phyloP scores from a whole-genome alignment of 2,329 filamentous ascomycete genomes.

The Grosmannia penicillata region DNA sequence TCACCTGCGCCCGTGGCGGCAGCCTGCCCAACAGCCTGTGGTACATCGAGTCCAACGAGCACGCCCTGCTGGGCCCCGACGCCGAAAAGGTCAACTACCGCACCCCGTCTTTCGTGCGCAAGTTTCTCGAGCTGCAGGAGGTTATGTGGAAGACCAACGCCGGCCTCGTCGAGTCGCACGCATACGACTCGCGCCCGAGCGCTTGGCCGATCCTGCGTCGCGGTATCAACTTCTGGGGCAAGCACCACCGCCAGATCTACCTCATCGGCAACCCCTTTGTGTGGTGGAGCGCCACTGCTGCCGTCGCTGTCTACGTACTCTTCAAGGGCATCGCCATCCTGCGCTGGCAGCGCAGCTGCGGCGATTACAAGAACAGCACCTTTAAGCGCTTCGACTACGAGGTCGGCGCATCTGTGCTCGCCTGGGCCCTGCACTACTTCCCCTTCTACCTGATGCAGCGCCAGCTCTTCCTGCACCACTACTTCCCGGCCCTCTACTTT shows the following conservation, averaged over 20 bases:
- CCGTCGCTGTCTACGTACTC: conserved; percentile 59
- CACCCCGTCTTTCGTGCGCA: conserved; percentile 88
- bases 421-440: conserved; percentile 97
- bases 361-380: conserved; percentile 64
- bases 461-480: conserved; percentile 96
- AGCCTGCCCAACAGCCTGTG: conserved; percentile 93
- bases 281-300: conserved; percentile 79
- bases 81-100: conserved; percentile 94
- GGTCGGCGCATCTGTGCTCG: conserved; percentile 75
- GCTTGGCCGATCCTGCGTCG: conserved; percentile 87
- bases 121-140: conserved; percentile 92
- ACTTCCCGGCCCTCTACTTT: conserved; percentile 94
- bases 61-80: conserved; percentile 57
- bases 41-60: conserved; percentile 87
- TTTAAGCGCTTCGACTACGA: conserved; percentile 99
- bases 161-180: conserved; percentile 87
- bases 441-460: conserved; percentile 97
- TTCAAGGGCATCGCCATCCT: conserved; percentile 84
- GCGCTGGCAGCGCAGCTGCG: conserved; percentile 86
- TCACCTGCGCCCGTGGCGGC: conserved; percentile 87
- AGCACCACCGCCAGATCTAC: conserved; percentile 87
- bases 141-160: conserved; percentile 99
- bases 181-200: conserved; percentile 89
- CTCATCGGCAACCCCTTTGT: conserved; percentile 88
- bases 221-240: conserved; percentile 99